Conservation (phyloP, 176 grass and related monocot species). For the Triticum urartu region DNA sequence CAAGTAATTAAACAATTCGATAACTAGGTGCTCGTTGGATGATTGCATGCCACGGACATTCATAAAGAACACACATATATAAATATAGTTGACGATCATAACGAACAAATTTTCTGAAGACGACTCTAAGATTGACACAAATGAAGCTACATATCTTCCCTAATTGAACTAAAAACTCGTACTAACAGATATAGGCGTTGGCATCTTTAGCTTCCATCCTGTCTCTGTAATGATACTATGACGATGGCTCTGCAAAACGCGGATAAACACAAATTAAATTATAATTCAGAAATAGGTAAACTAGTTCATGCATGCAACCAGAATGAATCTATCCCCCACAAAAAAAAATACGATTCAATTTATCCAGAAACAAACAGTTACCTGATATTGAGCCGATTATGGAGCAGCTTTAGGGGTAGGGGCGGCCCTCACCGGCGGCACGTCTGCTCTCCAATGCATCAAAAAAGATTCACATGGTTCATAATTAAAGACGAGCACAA, state of each 20-base stretch:
- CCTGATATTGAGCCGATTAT: not conserved
- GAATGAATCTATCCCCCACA: not conserved
- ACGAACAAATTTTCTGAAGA: no score
- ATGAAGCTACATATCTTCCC: no score
- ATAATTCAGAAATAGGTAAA: not conserved
- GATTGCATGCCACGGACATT: no score
- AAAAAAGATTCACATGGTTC: not conserved
- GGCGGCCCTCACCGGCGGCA: not conserved
- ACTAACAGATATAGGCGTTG: not conserved
- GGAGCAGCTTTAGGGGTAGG: not conserved
- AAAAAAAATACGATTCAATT: not conserved
- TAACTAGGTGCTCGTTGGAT: no score
- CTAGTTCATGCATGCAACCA: not conserved
- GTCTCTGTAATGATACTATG: not conserved
- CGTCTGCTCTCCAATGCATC: not conserved
- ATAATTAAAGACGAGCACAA: not conserved
- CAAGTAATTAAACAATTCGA: no score
- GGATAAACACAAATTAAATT: not conserved
- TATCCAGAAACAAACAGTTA: not conserved
- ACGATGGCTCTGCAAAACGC: not conserved
- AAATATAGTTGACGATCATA: no score
- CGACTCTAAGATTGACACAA: no score
- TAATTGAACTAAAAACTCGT: no score
- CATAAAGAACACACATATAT: no score
- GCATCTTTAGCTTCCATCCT: not conserved